A percentile compares a stretch with the other conserved stretches of the same genome.
Conservation (phyloP, 2,329 filamentous ascomycete genomes). For the Hypoxylon sp. region DNA sequence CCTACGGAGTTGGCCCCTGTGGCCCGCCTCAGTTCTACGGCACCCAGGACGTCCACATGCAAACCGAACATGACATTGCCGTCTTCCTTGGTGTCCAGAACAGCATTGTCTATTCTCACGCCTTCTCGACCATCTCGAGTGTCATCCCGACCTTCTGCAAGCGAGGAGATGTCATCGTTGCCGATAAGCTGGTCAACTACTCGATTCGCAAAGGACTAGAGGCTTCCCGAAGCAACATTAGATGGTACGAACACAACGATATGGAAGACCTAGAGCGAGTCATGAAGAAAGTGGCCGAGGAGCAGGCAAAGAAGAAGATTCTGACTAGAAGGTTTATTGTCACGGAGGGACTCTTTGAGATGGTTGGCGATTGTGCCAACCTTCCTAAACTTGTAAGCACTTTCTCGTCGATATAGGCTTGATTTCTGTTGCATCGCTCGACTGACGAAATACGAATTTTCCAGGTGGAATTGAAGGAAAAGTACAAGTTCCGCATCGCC, state of each 20-base stretch:
- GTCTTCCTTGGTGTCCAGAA: conserved; percentile 87
- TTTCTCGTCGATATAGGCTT: neutral
- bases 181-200: conserved; percentile 93
- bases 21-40: conserved; percentile 98
- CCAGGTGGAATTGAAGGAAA: conserved; percentile 89
- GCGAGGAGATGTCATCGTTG: conserved; percentile 95
- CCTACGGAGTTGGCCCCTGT: conserved; percentile 96
- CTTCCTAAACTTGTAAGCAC: conserved; percentile 82
- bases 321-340: conserved; percentile 95
- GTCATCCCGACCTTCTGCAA: conserved; percentile 98
- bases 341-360: conserved; percentile 94
- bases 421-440: neutral
- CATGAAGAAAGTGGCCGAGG: conserved; percentile 85
- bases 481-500: conserved; percentile 98
- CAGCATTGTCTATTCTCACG: conserved; percentile 95
- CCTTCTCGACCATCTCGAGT: conserved; percentile 96
- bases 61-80: conserved; percentile 93
- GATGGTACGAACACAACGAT: conserved; percentile 96
- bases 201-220: conserved; percentile 94
- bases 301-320: conserved; percentile 86
- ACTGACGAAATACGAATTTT: conserved; percentile 21
- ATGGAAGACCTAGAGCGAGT: conserved; percentile 92
- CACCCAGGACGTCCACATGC: conserved; percentile 98
- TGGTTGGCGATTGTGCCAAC: conserved; percentile 84
- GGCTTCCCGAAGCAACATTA: conserved; percentile 88